Base-by-base conservation (phyloP, 176 grass and related monocot species). In the Oryza brachyantha region DNA sequence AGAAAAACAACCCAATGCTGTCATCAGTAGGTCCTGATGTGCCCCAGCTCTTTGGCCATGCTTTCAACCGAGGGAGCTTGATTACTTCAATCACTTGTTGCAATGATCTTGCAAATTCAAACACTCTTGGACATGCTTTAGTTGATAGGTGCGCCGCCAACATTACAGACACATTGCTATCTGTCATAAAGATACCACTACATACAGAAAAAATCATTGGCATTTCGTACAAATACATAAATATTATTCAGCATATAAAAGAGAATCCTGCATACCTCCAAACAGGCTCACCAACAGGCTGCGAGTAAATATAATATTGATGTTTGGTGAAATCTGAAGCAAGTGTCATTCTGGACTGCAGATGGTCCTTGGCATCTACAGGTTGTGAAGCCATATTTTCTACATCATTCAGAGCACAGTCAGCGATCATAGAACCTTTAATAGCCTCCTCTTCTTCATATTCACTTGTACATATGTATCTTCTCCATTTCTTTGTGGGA, bases 1-100 rank as follows among this genome's bases (percentile, higher is more conserved):
- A 90, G 79, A 97, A 97, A 92, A 76, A 91, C 28, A 97, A 85
- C 31, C 86, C 91, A 81, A 93, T 90, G 43, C 32, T 79, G 5
- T 84, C 75, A 73, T 88, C 88, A 69, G 67, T 93, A 66, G 89
- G 91, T 35, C 79, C 72, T 72, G 79, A 88, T 72, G 42, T 78
- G 41, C 59, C 42, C 65, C 90, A 91, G 10, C 67, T 88, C 86
- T 83, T 79, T 85, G 94, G 94, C 89, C 89, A 97, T 41, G 34
- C 81, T 61, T 88, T 68, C 29, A 48, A 72, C 48, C 52, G 72
- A 25, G 88, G 76, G 35, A 97, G 37, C 72, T 75, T 93, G 22
- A 45, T 64, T 66, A 88, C 54, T 82, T 84, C 59, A 55, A 93
- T 19, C 31, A 88, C 34, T 26, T 71, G 62, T 36, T 60, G 86